Evolutionary conservation across 1,139 yeast genomes (phyloP).

Genomic region (Geotrichum reessii): DNA sequence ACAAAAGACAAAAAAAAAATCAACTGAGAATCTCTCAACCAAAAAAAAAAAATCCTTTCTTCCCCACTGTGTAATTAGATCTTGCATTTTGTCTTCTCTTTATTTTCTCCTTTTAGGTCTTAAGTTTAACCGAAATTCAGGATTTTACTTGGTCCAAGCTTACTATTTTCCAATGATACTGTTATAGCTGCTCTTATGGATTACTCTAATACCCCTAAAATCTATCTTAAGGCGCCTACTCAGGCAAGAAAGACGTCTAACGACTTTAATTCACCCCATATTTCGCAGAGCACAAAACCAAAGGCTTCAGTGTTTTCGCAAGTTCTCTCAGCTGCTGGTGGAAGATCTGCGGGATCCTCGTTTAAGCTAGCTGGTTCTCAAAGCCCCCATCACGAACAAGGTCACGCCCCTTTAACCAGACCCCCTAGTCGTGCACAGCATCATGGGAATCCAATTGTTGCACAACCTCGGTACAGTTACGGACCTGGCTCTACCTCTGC

Average conservation of each 20-base stretch:
- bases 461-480: slow-evolving; percentile 6
- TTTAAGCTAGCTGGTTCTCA: not conserved
- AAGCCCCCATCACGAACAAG: not conserved
- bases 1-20: slow-evolving; percentile 4
- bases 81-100: not conserved
- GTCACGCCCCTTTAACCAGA: slow-evolving; percentile 2
- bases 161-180: not conserved
- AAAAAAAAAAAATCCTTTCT: not conserved
- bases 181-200: slow-evolving; percentile 8
- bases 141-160: not conserved
- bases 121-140: not conserved
- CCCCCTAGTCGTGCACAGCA: slow-evolving; percentile 11
- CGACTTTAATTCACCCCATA: slow-evolving; percentile 5
- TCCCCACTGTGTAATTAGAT: not conserved
- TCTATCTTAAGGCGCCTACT: slow-evolving; percentile 12
- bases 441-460: not conserved
- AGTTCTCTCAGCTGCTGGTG: slow-evolving; percentile 13
- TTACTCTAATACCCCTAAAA: slow-evolving; percentile 7
- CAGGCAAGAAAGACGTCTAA: slow-evolving; percentile 3
- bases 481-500: slow-evolving; percentile 12
- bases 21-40: slow-evolving; percentile 3
- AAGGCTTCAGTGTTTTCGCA: slow-evolving; percentile 15
- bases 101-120: not conserved
- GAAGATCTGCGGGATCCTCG: not conserved
- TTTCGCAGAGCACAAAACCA: slow-evolving; percentile 2